phyloP scores from a whole-genome alignment of 345 rosid species.

The Rhizophora mangle region DNA sequence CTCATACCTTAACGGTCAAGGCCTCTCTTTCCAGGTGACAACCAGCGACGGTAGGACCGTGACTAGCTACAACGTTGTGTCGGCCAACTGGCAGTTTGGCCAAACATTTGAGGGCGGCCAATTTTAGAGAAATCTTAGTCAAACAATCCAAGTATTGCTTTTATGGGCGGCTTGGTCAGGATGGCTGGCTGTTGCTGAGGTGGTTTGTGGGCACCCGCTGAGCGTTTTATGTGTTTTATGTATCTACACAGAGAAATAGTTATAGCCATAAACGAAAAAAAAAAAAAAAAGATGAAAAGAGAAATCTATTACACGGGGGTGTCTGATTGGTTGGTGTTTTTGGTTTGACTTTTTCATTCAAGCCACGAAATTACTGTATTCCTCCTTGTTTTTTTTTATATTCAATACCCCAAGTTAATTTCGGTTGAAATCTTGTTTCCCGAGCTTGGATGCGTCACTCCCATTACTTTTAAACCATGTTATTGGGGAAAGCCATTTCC shows the following conservation, averaged over 20 bases:
- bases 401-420: too few relatives aligned
- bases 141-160: not conserved
- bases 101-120: conserved; percentile 78
- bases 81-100: conserved; percentile 80
- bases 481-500: too few relatives aligned
- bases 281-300: too few relatives aligned
- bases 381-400: too few relatives aligned
- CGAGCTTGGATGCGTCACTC: too few relatives aligned
- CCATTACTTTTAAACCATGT: too few relatives aligned
- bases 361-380: too few relatives aligned
- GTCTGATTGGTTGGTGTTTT: not conserved
- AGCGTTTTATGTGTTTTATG: conserved; percentile 6
- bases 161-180: conserved; percentile 12
- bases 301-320: not conserved
- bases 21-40: conserved; percentile 84
- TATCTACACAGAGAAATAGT: not conserved
- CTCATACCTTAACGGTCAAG: conserved; percentile 69
- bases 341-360: not conserved
- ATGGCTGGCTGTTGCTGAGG: conserved; percentile 64
- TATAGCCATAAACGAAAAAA: not conserved
- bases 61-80: conserved; percentile 55
- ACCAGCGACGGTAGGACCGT: conserved; percentile 81
- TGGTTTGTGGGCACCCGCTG: conserved; percentile 74
- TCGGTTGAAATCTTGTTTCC: too few relatives aligned
- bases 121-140: conserved; percentile 29